A percentile compares a stretch with the other conserved stretches of the same genome.
These are phyloP conservation scores for Bruguiera gymnorhiza DNA, from an alignment of 345 rosid genomes.

Conservation along the genomic window DNA sequence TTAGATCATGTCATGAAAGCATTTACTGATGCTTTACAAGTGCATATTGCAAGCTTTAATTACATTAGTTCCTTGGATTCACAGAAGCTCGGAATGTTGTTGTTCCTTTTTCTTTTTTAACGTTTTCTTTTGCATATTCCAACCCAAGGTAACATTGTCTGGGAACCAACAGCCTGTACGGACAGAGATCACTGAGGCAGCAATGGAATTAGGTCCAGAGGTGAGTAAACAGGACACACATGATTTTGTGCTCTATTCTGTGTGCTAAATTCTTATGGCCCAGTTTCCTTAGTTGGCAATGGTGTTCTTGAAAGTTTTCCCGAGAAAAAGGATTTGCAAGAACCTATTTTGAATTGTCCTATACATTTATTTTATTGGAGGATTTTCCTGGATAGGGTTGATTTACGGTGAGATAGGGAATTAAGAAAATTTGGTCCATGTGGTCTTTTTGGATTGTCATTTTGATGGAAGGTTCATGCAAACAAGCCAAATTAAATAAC, in stretches of 20 bases:
- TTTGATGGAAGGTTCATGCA: background rate
- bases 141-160: conserved; percentile 63
- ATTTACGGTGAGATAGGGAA: too few species aligned
- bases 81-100: background rate
- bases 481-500: background rate
- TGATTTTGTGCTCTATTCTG: background rate
- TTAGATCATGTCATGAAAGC: background rate
- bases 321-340: too few species aligned
- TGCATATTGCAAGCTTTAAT: background rate
- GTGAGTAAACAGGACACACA: conserved; percentile 37
- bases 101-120: background rate
- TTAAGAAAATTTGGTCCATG: too few species aligned
- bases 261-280: background rate
- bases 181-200: conserved; percentile 92
- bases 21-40: background rate
- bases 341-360: too few species aligned
- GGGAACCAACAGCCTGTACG: conserved; percentile 93
- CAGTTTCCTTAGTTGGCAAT: too few species aligned
- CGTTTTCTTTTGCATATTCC: background rate
- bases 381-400: too few species aligned
- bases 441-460: too few species aligned
- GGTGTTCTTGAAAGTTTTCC: too few species aligned
- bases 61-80: conserved; percentile 6
- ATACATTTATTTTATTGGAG: too few species aligned
- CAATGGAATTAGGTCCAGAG: conserved; percentile 86